Percentiles rank a stretch among this genome's conserved stretches.
Conservation (phyloP, 1,139 yeast genomes). For the Lodderomyces elongisporus region DNA sequence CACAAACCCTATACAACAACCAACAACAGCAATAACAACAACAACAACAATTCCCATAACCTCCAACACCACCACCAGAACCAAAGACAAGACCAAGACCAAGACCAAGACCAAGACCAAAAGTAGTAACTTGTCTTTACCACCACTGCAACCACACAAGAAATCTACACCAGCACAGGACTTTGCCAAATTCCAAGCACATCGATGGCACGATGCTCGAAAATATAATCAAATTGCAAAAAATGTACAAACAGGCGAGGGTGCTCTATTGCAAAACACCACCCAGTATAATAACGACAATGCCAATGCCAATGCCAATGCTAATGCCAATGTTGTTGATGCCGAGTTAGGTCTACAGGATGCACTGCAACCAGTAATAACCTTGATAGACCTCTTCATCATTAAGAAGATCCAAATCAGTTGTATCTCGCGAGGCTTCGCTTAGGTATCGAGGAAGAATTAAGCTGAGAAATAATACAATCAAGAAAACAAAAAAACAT, state of each 20-base stretch:
- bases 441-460: slow-evolving; percentile 28
- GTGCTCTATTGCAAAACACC: not conserved
- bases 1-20: too few species aligned
- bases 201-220: slow-evolving; percentile 3
- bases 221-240: slow-evolving; percentile 3
- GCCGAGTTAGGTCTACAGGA: slow-evolving; percentile 9
- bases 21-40: not conserved
- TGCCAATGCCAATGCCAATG: too few species aligned
- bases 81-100: not conserved
- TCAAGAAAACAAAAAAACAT: too few species aligned
- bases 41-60: not conserved
- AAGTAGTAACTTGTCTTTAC: too few species aligned
- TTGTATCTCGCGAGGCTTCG: slow-evolving; percentile 29
- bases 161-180: slow-evolving; percentile 1
- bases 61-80: not conserved
- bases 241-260: slow-evolving; percentile 1
- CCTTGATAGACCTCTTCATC: slow-evolving; percentile 21
- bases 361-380: too few species aligned
- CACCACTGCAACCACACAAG: too few species aligned
- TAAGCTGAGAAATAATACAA: slow-evolving; percentile 27
- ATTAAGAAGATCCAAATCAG: slow-evolving; percentile 25
- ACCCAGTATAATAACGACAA: not conserved
- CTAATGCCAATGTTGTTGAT: too few species aligned
- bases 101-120: not conserved
- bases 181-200: too few species aligned